Conservation (phyloP, 345 rosid genomes). For the Xanthoceras sorbifolium region DNA sequence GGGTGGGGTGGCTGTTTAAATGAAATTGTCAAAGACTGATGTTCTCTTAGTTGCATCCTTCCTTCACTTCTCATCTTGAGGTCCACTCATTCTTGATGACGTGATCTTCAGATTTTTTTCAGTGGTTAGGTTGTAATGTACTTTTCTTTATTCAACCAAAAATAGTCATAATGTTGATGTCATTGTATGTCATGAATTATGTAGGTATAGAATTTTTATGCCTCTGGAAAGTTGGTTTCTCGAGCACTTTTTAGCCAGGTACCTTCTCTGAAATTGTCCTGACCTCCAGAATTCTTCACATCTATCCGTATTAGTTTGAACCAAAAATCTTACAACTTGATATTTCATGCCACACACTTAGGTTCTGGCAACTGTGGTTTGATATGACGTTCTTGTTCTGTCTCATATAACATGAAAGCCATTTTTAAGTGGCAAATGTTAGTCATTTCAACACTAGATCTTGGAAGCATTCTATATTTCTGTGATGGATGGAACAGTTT, state of each 20-base stretch:
- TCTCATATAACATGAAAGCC: not conserved
- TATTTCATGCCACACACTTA: slow-evolving; percentile 7
- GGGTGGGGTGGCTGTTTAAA: not conserved
- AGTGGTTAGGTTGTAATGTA: slow-evolving; percentile 9
- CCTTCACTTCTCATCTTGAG: not conserved
- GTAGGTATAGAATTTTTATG: slow-evolving; percentile 28
- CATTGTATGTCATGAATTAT: slow-evolving; percentile 24
- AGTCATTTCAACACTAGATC: not conserved
- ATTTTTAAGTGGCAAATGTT: not conserved
- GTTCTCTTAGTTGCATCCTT: not conserved
- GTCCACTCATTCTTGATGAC: not conserved
- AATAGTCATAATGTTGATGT: slow-evolving; percentile 18
- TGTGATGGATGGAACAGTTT: not conserved
- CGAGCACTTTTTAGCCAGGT: slow-evolving; percentile 25
- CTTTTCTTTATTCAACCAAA: not conserved
- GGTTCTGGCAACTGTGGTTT: not conserved
- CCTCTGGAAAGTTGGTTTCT: slow-evolving; percentile 26
- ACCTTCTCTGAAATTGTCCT: slow-evolving; percentile 7
- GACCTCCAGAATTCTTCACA: slow-evolving; percentile 10
- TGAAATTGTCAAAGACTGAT: not conserved
- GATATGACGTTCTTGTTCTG: not conserved
- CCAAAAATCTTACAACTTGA: not conserved
- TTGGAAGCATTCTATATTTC: not conserved
- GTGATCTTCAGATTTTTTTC: not conserved
- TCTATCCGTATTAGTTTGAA: not conserved